phyloP scores from a whole-genome alignment of 306 rosid species.

The Prosopis cineraria region DNA sequence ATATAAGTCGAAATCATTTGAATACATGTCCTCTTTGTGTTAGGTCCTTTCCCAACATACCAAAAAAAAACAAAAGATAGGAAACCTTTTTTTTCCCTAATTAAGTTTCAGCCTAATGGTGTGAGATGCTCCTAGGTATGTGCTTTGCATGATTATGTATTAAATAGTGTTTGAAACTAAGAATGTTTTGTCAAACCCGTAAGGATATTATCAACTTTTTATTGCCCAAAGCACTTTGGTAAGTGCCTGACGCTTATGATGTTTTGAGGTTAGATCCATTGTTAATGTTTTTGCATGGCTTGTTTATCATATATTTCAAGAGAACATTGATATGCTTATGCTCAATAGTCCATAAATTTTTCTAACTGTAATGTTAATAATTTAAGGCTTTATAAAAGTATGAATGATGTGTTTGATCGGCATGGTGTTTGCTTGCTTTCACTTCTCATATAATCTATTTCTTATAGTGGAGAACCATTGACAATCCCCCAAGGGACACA shows the following conservation, averaged over 20 bases:
- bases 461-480: conserved; percentile 69
- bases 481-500: conserved; percentile 81
- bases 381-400: not conserved
- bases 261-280: conserved; percentile 6
- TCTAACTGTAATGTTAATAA: not conserved
- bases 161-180: not conserved
- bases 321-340: not conserved
- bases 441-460: conserved; percentile 1
- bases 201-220: conserved; percentile 40
- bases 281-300: conserved; percentile 5
- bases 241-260: conserved; percentile 24
- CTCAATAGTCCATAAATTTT: conserved; percentile 5
- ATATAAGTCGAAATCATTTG: conserved; percentile 1
- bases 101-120: too few relatives aligned
- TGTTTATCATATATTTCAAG: not conserved
- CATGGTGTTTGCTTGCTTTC: conserved; percentile 4
- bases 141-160: too few relatives aligned
- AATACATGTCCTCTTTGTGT: conserved; percentile 5
- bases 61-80: too few relatives aligned
- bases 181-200: conserved; percentile 9
- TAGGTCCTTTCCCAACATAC: not conserved
- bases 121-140: too few relatives aligned
- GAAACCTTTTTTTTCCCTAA: too few relatives aligned
- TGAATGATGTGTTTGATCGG: not conserved
- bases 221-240: conserved; percentile 97